Evolutionary conservation across 2,329 filamentous ascomycete genomes (phyloP).

Genomic region (Penicillium glabrum): DNA sequence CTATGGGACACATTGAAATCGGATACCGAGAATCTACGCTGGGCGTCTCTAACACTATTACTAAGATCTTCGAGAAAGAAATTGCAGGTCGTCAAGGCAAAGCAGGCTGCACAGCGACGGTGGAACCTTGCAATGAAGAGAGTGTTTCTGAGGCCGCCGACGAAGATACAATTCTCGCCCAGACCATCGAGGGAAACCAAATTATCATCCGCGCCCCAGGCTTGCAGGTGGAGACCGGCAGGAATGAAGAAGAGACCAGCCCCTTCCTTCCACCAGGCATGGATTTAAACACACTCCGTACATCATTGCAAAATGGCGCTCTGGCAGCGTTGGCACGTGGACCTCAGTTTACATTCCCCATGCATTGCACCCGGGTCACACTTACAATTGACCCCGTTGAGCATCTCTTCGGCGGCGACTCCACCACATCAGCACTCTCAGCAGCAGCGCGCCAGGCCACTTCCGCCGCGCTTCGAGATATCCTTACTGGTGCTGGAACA

Average conservation of each 20-base stretch:
- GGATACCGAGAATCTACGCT: conserved; percentile 86
- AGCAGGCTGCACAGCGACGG: conserved; percentile 68
- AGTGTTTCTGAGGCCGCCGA: conserved; percentile 13
- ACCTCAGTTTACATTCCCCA: conserved; percentile 73
- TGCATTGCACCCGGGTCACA: conserved; percentile 72
- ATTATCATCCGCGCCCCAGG: conserved; percentile 58
- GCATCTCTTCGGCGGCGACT: conserved; percentile 67
- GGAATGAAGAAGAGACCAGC: conserved; percentile 40
- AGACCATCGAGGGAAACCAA: conserved; percentile 67
- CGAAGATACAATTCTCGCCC: conserved; percentile 39
- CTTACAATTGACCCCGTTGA: conserved; percentile 65
- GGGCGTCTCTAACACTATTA: conserved; percentile 55
- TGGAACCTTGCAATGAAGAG: conserved; percentile 59
- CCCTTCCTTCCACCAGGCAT: conserved; percentile 57
- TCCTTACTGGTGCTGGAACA: conserved; percentile 42
- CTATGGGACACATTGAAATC: conserved; percentile 88
- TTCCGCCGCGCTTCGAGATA: conserved; percentile 65
- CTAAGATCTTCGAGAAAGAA: conserved; percentile 70
- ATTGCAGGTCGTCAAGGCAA: conserved; percentile 78
- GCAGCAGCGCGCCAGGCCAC: conserved; percentile 69
- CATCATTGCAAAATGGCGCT: conserved; percentile 72
- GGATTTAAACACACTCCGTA: conserved; percentile 49
- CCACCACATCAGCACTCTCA: conserved; percentile 65
- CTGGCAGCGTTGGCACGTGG: conserved; percentile 82
- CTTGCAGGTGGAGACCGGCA: conserved; percentile 41